A percentile compares a stretch with the other conserved stretches of the same genome.
Conservation (phyloP, 1,284 basidiomycete genomes). For the Rugosomyces carneus region DNA sequence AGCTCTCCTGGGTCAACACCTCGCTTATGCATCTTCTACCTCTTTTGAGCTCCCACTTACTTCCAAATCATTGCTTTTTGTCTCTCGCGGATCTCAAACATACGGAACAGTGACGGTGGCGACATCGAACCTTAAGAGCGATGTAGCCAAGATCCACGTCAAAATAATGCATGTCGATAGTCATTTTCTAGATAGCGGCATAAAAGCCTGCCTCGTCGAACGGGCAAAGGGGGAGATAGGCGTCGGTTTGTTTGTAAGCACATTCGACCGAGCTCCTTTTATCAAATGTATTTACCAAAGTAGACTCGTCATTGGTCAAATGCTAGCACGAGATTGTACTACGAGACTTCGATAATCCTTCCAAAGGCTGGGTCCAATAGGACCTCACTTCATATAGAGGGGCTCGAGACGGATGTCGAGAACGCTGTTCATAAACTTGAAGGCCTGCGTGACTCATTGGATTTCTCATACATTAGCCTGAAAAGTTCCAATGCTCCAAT, state of each 20-base stretch:
- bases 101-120: constrained; percentile 23
- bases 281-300: not conserved
- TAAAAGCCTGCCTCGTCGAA: constrained; percentile 29
- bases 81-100: constrained; percentile 30
- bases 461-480: constrained; percentile 26
- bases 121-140: constrained; percentile 20
- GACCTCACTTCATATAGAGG: constrained; percentile 25
- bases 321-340: constrained; percentile 20
- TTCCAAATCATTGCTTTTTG: constrained; percentile 33
- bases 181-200: constrained; percentile 21
- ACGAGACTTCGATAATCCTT: constrained; percentile 30
- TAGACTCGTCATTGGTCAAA: constrained; percentile 14
- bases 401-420: constrained; percentile 34
- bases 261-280: not conserved
- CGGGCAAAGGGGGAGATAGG: constrained; percentile 26
- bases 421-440: constrained; percentile 26
- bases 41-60: constrained; percentile 29
- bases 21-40: constrained; percentile 18
- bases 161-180: constrained; percentile 23
- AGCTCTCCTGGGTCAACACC: not conserved
- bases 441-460: constrained; percentile 21
- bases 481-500: constrained; percentile 28
- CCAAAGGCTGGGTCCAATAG: constrained; percentile 20
- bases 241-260: constrained; percentile 37
- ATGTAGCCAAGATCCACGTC: constrained; percentile 28